These are phyloP conservation scores for Botrytis deweyae DNA, from an alignment of 2,329 filamentous ascomycete genomes.

Conservation along the genomic window DNA sequence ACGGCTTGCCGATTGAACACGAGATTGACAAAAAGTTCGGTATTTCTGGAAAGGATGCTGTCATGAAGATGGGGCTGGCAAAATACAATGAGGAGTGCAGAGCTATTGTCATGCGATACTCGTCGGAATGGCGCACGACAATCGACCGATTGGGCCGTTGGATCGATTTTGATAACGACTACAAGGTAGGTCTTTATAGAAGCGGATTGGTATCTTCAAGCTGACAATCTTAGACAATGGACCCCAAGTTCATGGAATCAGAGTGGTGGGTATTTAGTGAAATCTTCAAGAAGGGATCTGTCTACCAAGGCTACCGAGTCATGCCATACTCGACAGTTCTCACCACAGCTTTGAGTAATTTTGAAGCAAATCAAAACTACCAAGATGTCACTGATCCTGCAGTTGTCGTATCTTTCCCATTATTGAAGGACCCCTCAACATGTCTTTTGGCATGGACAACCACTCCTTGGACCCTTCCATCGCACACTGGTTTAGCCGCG, in stretches of 20 bases:
- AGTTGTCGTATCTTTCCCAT: slow-evolving; percentile 82
- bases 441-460: slow-evolving; percentile 58
- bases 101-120: slow-evolving; percentile 90
- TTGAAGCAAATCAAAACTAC: slow-evolving; percentile 93
- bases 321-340: slow-evolving; percentile 95
- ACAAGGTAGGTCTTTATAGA: slow-evolving; percentile 60
- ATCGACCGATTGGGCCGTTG: slow-evolving; percentile 88
- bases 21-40: slow-evolving; percentile 96
- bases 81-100: slow-evolving; percentile 91
- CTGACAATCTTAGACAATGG: slow-evolving; percentile 68
- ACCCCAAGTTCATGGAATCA: slow-evolving; percentile 92
- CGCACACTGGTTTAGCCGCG: slow-evolving; percentile 73
- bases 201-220: background rate
- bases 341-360: slow-evolving; percentile 87
- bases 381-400: slow-evolving; percentile 90
- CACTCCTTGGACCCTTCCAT: slow-evolving; percentile 73
- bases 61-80: slow-evolving; percentile 79
- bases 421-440: slow-evolving; percentile 73
- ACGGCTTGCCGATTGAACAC: slow-evolving; percentile 92
- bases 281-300: slow-evolving; percentile 82
- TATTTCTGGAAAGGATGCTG: slow-evolving; percentile 83
- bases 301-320: slow-evolving; percentile 87
- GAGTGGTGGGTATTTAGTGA: slow-evolving; percentile 98
- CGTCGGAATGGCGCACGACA: slow-evolving; percentile 81
- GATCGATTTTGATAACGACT: slow-evolving; percentile 98